Evolutionary conservation across 163 green algal genomes (phyloP), one percentile per base, ranked within the genome.

Genomic region (Scenedesmus sp.): DNA sequence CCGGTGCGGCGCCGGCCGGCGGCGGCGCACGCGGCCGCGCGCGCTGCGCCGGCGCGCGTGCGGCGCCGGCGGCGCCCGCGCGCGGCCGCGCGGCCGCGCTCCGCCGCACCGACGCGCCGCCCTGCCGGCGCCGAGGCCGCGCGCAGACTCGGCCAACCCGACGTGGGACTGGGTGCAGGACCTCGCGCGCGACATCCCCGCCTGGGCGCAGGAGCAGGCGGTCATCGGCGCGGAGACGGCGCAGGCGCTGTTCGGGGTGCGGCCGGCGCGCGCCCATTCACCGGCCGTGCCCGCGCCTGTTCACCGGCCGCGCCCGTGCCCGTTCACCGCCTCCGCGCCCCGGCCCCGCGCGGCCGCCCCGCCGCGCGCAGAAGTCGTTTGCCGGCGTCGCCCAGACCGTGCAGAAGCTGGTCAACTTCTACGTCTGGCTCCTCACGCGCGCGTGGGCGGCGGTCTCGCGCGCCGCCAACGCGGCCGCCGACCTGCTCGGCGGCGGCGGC

Each of bases 161-260:
- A 72, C 58, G 20, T 60, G 45, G 56, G 71, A 80, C 60, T 80
- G 29, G 45, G 15, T 63, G 20, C 58, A 71, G 58, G 71, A 80
- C 31, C 20, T 80, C 28, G 28, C 33, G 24, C 56, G 58, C 20
- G 71, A 80, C 44, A 42, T 63, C 5, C 58, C 36, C 42, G 34
- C 71, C 45, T 80, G 71, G 71, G 39, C 39, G 24, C 57, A 72
- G 71, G 24, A 80, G 71, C 58, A 80, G 58, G 58, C 58, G 1
- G 26, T 64, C 3, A 39, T 80, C 14, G 58, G 28, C 1, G 22
- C 26, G 54, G 60, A 77, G 53, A 47, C 56, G 28, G 44, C 31
- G 48, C 26, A 82, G 34, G 50, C 69, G 5, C 9, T 56, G 5
- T 77, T 77, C 34, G 69, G 69, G 50, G 69, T 77, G 39, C 39